Conservation (phyloP, 441 rosid species). For the California macrophylla region DNA sequence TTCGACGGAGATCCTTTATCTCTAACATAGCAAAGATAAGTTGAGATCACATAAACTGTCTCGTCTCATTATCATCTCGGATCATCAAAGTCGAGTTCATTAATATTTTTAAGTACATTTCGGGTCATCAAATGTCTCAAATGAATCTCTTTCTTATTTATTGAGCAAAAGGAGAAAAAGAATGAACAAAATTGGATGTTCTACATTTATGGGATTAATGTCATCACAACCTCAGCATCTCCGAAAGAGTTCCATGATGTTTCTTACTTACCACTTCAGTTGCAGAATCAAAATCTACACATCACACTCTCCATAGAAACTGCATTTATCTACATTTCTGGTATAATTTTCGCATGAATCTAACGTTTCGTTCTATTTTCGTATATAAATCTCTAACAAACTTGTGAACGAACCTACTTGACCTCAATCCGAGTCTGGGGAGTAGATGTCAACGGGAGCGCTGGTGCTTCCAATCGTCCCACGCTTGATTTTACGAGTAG, state of each 20-base stretch:
- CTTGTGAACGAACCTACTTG: not conserved
- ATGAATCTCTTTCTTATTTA: not conserved
- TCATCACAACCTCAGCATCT: not conserved
- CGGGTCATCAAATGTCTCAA: not conserved
- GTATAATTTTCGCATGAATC: not conserved
- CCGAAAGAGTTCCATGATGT: not conserved
- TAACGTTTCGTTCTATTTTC: too few relatives aligned
- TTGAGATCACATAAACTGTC: too few relatives aligned
- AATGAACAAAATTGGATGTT: not conserved
- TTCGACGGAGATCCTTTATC: too few relatives aligned
- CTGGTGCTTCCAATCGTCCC: conserved; percentile 33
- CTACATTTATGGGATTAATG: not conserved
- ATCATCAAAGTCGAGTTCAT: too few relatives aligned
- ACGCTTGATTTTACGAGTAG: conserved; percentile 13
- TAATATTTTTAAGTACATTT: not conserved
- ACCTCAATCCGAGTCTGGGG: conserved; percentile 37
- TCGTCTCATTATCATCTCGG: too few relatives aligned
- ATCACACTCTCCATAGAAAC: not conserved
- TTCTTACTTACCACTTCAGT: not conserved
- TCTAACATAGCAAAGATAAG: too few relatives aligned
- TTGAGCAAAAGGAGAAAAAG: not conserved
- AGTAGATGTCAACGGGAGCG: conserved; percentile 61
- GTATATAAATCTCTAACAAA: not conserved
- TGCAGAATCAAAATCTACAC: not conserved
- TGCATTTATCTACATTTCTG: not conserved